Evolutionary conservation across 129 eudicot species (phyloP), one percentile per base, ranked within the genome.

Genomic region (Helianthus tuberosus): DNA sequence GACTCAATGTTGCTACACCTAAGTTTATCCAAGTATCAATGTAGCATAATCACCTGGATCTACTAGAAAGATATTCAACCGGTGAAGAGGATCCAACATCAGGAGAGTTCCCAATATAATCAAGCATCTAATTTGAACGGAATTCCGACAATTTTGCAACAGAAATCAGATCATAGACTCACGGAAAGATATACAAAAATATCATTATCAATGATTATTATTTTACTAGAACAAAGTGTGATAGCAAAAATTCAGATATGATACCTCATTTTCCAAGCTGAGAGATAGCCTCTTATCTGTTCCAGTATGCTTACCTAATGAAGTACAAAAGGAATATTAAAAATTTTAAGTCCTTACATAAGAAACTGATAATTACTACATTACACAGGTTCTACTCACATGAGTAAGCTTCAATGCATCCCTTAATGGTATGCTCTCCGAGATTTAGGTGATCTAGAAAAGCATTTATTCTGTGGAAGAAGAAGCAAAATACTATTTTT

Each of bases 211-310:
- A 59, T 32, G 4, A 3, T 23, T 47, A 15, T 3, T 3, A 41
- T 14, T 52, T 13, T 3, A 66, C 57, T 3, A 23, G 14, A 27
- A 43, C 4, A 32, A 32, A 32, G 36, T 3, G 4, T 32, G 36
- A 32, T 3, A 32, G 36, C 36, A 32, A 32, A 32, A 32, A 32
- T 32, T 32, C 4, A 2, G 4, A 3, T 32, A 23, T 1, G 11
- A 9, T 79, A 90, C 98, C 92, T 93, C 96, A 61, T 88, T 88
- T 85, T 93, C 96, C 87, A 93, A 77, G 84, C 98, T 90, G 64
- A 93, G 81, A 35, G 98, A 93, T 17, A 93, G 83, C 82, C 83
- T 84, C 82, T 88, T 93, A 76, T 93, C 98, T 0, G 89, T 66
- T 74, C 92, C 98, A 8, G 91, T 83, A 76, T 93, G 98, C 83